phyloP scores from a whole-genome alignment of 2,329 filamentous ascomycete genomes.

The Ceratocystiopsis sp. region DNA sequence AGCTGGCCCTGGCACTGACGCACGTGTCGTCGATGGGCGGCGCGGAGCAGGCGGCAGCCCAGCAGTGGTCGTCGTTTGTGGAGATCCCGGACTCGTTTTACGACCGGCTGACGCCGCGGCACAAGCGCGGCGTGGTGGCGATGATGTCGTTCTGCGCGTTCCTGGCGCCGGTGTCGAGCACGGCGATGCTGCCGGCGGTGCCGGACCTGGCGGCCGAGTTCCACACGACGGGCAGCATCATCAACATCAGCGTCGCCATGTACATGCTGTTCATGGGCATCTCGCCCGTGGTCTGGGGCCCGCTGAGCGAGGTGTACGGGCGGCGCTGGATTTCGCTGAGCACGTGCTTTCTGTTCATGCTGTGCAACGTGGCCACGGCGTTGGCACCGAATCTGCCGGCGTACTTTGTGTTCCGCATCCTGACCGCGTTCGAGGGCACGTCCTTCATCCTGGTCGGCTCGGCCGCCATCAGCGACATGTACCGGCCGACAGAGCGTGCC shows the following conservation, averaged over 20 bases:
- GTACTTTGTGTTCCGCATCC: constrained; percentile 51
- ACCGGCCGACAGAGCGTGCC: constrained; percentile 42
- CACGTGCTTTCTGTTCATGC: constrained; percentile 41
- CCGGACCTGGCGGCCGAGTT: constrained; percentile 47
- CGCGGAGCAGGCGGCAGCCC: constrained; percentile 12
- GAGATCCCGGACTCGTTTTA: constrained; percentile 41
- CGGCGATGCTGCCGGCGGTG: constrained; percentile 45
- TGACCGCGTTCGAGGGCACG: constrained; percentile 55
- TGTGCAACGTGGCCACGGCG: constrained; percentile 48
- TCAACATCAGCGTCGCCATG: constrained; percentile 51
- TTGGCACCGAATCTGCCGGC: constrained; percentile 46
- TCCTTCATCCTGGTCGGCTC: constrained; percentile 51
- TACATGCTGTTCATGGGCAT: constrained; percentile 58
- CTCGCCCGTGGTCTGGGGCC: constrained; percentile 48
- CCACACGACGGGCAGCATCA: constrained; percentile 40
- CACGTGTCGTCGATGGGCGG: constrained; percentile 12
- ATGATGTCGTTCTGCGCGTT: constrained; percentile 62
- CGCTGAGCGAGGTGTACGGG: constrained; percentile 41
- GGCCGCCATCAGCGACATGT: constrained; percentile 40
- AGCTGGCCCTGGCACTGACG: constrained; percentile 5
- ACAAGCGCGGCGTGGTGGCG: constrained; percentile 50
- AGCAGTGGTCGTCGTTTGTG: constrained; percentile 15
- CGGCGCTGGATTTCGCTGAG: constrained; percentile 35
- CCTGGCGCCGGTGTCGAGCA: constrained; percentile 52
- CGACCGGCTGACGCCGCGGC: constrained; percentile 39